Conservation (phyloP, 2,329 filamentous ascomycete genomes). For the Nemania bipapillata region DNA sequence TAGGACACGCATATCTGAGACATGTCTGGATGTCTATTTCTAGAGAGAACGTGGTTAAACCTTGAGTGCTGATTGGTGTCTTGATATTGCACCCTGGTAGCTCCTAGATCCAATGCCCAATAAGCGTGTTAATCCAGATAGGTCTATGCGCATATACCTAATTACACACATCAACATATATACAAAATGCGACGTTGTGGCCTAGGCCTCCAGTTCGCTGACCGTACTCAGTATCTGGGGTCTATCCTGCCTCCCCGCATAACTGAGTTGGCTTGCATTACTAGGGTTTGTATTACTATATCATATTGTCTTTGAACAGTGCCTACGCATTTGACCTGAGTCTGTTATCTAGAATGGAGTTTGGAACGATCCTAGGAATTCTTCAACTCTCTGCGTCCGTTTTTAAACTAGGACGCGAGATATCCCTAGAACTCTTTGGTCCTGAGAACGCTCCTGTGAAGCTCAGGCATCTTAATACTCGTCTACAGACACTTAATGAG, state of each 20-base stretch:
- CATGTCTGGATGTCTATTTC: not conserved
- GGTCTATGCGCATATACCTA: slow-evolving; percentile 2
- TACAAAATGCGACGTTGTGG: not conserved
- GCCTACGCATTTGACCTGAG: slow-evolving; percentile 26
- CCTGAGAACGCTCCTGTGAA: slow-evolving; percentile 37
- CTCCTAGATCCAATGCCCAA: not conserved
- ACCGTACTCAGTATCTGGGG: slow-evolving; percentile 6
- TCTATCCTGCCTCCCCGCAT: slow-evolving; percentile 22
- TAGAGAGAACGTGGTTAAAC: slow-evolving; percentile 20
- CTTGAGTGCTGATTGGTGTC: slow-evolving; percentile 24
- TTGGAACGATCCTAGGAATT: slow-evolving; percentile 40
- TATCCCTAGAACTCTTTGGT: slow-evolving; percentile 40
- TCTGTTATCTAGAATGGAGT: slow-evolving; percentile 40
- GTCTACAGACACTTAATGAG: slow-evolving; percentile 39
- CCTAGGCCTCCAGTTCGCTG: slow-evolving; percentile 7
- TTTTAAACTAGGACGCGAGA: slow-evolving; percentile 41
- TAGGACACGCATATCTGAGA: not conserved
- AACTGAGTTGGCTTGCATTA: not conserved
- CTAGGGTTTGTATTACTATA: slow-evolving; percentile 22
- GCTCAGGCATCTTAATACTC: slow-evolving; percentile 41
- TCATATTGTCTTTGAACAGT: slow-evolving; percentile 27
- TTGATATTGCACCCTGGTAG: slow-evolving; percentile 13
- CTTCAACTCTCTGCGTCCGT: slow-evolving; percentile 42
- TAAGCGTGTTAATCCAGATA: not conserved
- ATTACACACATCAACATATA: not conserved